Percentiles rank a stretch among this genome's conserved stretches.
These are phyloP conservation scores for Helicocarpus griseus DNA, from an alignment of 2,329 filamentous ascomycete species.

Conservation along the genomic window DNA sequence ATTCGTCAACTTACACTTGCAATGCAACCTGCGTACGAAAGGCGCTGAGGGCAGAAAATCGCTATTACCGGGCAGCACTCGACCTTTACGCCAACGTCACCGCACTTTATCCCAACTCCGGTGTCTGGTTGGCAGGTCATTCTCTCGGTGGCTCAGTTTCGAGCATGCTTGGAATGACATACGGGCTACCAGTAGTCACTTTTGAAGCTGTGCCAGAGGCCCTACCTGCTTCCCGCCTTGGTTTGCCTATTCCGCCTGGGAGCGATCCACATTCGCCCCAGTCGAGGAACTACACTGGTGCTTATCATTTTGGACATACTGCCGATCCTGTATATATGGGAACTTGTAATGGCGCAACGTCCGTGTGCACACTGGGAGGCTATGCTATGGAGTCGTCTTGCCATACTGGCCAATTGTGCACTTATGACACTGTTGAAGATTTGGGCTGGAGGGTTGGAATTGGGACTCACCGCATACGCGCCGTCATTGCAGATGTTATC, in stretches of 20 bases:
- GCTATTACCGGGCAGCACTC: conserved; percentile 81
- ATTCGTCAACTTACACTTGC: conserved; percentile 75
- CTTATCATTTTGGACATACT: conserved; percentile 88
- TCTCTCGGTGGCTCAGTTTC: conserved; percentile 84
- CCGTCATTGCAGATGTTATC: conserved; percentile 80
- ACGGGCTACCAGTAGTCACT: conserved; percentile 80
- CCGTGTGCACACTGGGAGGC: conserved; percentile 79
- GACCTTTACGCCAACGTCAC: conserved; percentile 91
- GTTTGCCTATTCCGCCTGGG: conserved; percentile 75
- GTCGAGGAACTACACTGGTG: conserved; percentile 60
- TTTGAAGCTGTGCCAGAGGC: conserved; percentile 92
- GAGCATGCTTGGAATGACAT: conserved; percentile 82
- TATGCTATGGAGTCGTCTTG: conserved; percentile 93
- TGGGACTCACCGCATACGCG: conserved; percentile 80
- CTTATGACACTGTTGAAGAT: conserved; percentile 86
- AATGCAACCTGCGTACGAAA: conserved; percentile 81
- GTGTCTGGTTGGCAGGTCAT: conserved; percentile 85
- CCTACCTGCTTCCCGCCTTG: conserved; percentile 71
- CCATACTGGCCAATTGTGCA: conserved; percentile 77
- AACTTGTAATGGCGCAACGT: conserved; percentile 80
- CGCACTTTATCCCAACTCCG: conserved; percentile 70
- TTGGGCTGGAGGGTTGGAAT: conserved; percentile 88
- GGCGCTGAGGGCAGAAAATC: conserved; percentile 69
- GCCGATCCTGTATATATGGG: conserved; percentile 94
- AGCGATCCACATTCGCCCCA: conserved; percentile 63